Base-by-base conservation (phyloP, 73 alveolate species). In the Paramecium octaurelia region DNA sequence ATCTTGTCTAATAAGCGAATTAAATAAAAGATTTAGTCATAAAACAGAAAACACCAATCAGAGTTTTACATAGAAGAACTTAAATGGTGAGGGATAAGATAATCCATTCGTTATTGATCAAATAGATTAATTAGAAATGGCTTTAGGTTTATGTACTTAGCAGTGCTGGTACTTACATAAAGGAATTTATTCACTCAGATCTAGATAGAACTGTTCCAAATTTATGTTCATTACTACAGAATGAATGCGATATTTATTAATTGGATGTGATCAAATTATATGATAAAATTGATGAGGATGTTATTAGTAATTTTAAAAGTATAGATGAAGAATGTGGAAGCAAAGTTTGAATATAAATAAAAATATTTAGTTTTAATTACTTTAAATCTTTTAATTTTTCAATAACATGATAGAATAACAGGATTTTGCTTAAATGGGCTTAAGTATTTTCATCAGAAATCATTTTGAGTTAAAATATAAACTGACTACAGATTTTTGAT, bases 101-200 rank as follows among this genome's bases (percentile, higher is more conserved):
- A 18, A 95, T 97, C n/a, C 94, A 89, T 70, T 58, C 86, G 16
- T 50, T 89, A 16, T 36, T 58, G 46, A 48, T 83, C 4, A 46
- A 44, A 8, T 70, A 42, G 12, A 38, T 89, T 12, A 70, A 64
- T 11, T 70, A 68, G 14, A 70, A 68, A 35, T 83, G 88, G 70
- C 75, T 89, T 44, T 27, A 27, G 12, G 85, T 89, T 44, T 89
- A 89, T 89, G 92, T 89, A 23, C 76, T 89, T 16, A 89, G 94
- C 50, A 44, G 85, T 44, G 99, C 99, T 14, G 99, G 99, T 48
- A 98, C 99, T 57, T 98, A 98, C 92, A 97, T 98, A 23, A 98
- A 98, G 95, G 99, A 98, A 93, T 97, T 98, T 86, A 98, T 98
- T 86, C 99, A 98, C 93, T 97, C 99, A 50, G 99, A 98, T 89